Evolutionary conservation across 1,139 yeast species (phyloP).

Genomic region (Kluyveromyces marxianus): DNA sequence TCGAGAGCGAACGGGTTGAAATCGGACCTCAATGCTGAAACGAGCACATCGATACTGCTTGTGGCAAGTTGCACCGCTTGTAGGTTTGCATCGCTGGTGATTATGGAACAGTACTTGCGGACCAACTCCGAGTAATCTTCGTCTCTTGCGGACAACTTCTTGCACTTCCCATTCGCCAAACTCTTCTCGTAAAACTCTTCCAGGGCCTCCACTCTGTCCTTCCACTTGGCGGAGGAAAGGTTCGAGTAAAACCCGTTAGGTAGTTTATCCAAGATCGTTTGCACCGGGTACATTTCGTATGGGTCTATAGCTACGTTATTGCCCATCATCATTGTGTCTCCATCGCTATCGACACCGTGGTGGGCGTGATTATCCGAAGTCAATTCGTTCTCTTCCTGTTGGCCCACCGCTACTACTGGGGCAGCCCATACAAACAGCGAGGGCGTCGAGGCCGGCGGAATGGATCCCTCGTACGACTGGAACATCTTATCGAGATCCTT

Average conservation of each 20-base stretch:
- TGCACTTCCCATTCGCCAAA: conserved; percentile 20
- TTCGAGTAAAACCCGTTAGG: conserved; percentile 55
- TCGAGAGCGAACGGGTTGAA: conserved; percentile 46
- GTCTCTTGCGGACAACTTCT: conserved; percentile 40
- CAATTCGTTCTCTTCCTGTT: conserved; percentile 36
- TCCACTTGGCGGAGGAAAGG: conserved; percentile 70
- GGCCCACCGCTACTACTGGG: conserved; percentile 19
- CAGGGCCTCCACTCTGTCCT: conserved; percentile 80
- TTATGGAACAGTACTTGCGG: conserved; percentile 56
- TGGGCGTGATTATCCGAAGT: conserved; percentile 33
- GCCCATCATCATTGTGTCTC: neutral
- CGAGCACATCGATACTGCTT: conserved; percentile 53
- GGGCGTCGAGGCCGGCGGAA: conserved; percentile 17
- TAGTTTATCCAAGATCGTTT: conserved; percentile 55
- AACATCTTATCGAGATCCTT: conserved; percentile 72
- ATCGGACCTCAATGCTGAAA: conserved; percentile 56
- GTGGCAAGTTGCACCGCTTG: conserved; percentile 83
- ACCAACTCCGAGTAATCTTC: conserved; percentile 65
- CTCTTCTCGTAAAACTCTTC: conserved; percentile 48
- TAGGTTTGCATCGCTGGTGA: conserved; percentile 77
- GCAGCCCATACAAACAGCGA: conserved; percentile 20
- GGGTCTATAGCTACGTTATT: conserved; percentile 34
- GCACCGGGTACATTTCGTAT: conserved; percentile 46
- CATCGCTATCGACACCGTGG: neutral
- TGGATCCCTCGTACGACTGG: conserved; percentile 36